These are phyloP conservation scores for Aurantiochytrium sp. DNA, from an alignment of 108 stramenopile genomes.

Conservation along the genomic window DNA sequence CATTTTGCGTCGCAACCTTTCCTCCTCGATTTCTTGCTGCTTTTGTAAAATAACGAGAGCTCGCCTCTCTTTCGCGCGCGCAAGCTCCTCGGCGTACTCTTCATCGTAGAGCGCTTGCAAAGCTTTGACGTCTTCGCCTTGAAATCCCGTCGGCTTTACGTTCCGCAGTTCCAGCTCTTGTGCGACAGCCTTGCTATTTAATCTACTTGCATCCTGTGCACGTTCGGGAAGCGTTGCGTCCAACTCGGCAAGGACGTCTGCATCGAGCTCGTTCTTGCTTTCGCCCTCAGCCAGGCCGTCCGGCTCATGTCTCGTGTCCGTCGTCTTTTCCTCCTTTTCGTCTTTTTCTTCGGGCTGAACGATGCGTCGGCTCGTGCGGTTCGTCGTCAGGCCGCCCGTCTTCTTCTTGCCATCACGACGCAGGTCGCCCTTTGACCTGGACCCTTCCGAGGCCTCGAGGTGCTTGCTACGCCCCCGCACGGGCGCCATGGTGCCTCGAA, in stretches of 20 bases:
- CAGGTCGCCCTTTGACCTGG: too few species aligned
- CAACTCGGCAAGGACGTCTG: not conserved
- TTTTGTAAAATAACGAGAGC: not conserved
- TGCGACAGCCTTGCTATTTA: not conserved
- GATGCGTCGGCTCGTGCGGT: too few species aligned
- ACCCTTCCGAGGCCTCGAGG: not conserved
- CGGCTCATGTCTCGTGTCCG: not conserved
- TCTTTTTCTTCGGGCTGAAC: not conserved
- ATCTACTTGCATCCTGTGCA: not conserved
- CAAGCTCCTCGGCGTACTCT: not conserved
- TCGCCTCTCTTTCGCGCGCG: not conserved
- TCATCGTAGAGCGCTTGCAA: not conserved
- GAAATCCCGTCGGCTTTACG: not conserved
- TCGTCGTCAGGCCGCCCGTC: too few species aligned
- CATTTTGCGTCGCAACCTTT: not conserved
- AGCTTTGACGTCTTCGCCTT: not conserved
- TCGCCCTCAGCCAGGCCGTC: not conserved
- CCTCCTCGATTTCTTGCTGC: conserved; percentile 6
- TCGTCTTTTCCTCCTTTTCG: not conserved
- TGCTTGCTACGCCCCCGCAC: not conserved
- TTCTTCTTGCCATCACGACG: too few species aligned
- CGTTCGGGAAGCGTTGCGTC: not conserved
- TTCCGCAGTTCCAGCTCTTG: not conserved
- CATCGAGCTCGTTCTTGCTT: not conserved
- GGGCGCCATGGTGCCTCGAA: too few species aligned